These are phyloP conservation scores for Nannochloris sp. DNA, from an alignment of 139 green algal genomes.

Conservation along the genomic window DNA sequence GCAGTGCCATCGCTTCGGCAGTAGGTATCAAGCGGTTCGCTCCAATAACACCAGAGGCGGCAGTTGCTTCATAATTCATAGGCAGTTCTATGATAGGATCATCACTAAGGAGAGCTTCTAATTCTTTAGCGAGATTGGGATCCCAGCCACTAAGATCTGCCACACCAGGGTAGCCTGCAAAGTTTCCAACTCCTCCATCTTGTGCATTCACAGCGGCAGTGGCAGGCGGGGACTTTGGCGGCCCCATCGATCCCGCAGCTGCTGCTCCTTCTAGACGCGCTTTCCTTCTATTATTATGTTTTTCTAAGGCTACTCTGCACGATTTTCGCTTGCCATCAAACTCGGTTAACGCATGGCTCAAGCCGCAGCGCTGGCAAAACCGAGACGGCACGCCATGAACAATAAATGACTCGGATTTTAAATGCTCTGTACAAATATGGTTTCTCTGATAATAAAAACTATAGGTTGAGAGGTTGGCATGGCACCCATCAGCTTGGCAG, in stretches of 20 bases:
- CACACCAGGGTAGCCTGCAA: background rate
- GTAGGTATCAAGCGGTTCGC: background rate
- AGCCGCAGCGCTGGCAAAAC: conserved; percentile 29
- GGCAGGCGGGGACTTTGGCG: background rate
- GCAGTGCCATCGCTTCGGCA: no score
- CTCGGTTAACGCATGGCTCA: conserved; percentile 16
- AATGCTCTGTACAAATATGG: conserved; percentile 22
- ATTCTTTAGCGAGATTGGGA: background rate
- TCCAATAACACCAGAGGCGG: background rate
- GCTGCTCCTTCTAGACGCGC: no score
- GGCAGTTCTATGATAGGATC: background rate
- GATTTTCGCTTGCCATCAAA: conserved; percentile 16
- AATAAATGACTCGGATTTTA: conserved; percentile 5
- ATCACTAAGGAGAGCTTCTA: background rate
- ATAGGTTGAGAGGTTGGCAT: background rate
- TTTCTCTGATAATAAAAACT: conserved; percentile 28
- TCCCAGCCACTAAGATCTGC: background rate
- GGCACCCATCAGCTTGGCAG: conserved; percentile 11
- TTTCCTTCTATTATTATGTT: conserved; percentile 10
- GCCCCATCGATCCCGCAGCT: no score
- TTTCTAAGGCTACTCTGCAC: conserved; percentile 14
- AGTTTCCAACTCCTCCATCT: background rate
- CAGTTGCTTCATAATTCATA: background rate
- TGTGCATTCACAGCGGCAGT: background rate
- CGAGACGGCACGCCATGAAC: conserved; percentile 5